phyloP scores from a whole-genome alignment of 2,329 filamentous ascomycete species.

The Coniochaeta sp. region DNA sequence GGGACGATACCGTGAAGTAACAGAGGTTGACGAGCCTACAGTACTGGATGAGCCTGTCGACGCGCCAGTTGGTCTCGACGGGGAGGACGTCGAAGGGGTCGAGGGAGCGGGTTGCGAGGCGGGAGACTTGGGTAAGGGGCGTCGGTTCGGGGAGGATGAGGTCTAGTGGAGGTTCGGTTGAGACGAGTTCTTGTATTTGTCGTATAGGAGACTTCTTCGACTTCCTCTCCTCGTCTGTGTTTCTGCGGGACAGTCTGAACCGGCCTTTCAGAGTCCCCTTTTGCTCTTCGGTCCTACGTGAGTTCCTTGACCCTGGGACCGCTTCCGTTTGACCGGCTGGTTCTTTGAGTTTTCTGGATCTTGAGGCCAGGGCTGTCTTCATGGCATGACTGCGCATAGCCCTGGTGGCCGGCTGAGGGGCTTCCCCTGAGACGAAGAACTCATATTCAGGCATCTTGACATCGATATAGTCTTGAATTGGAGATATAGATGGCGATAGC shows the following conservation, averaged over 20 bases:
- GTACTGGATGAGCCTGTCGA: not conserved
- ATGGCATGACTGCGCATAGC: constrained; percentile 1
- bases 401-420: not conserved
- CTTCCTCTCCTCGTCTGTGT: not conserved
- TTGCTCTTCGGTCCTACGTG: not conserved
- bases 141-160: too few relatives aligned
- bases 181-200: too few relatives aligned
- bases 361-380: not conserved
- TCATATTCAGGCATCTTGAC: not conserved
- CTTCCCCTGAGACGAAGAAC: not conserved
- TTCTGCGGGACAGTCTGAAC: not conserved
- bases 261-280: not conserved
- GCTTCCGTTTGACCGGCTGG: not conserved
- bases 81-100: not conserved
- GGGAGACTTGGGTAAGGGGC: not conserved
- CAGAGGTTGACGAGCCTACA: not conserved
- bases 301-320: not conserved
- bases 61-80: not conserved
- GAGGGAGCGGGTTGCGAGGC: not conserved
- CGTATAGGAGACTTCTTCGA: not conserved
- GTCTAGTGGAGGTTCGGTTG: too few relatives aligned
- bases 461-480: not conserved
- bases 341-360: not conserved
- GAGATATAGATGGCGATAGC: not conserved
- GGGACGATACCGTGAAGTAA: not conserved